Evolutionary conservation across 768 basidiomycete species (phyloP).

Genomic region (Rhodotorula graminis): DNA sequence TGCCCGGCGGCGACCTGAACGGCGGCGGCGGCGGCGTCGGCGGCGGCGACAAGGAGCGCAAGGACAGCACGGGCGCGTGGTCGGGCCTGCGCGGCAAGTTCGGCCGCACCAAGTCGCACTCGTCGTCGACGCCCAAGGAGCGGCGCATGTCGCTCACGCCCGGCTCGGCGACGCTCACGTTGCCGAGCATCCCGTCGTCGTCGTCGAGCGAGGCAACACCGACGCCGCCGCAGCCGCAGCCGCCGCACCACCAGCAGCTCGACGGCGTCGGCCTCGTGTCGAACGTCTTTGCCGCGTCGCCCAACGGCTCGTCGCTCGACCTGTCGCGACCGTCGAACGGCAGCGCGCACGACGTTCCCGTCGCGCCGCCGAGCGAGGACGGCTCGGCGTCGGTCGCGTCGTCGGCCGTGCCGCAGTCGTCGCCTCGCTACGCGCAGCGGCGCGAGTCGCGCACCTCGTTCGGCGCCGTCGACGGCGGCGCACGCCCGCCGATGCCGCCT

Average conservation of each 20-base stretch:
- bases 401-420: not conserved
- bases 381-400: conserved; percentile 8
- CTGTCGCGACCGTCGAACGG: not conserved
- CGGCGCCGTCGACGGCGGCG: not conserved
- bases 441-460: conserved; percentile 2
- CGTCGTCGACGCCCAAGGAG: not conserved
- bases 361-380: conserved; percentile 17
- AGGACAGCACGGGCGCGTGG: conserved; percentile 11
- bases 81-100: conserved; percentile 18
- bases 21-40: too few species aligned
- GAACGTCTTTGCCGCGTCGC: not conserved
- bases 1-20: not conserved
- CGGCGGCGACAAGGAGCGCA: conserved; percentile 5
- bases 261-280: too few species aligned
- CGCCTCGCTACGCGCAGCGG: not conserved
- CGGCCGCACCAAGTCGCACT: conserved; percentile 23
- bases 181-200: not conserved
- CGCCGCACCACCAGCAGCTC: not conserved
- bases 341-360: not conserved
- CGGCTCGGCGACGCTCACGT: not conserved
- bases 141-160: conserved; percentile 2
- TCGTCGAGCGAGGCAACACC: not conserved
- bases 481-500: not conserved
- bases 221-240: not conserved
- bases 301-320: not conserved